A percentile compares a stretch with the other conserved stretches of the same genome.
phyloP scores from a whole-genome alignment of 176 grass and related monocot species.

The Triticum dicoccoides region DNA sequence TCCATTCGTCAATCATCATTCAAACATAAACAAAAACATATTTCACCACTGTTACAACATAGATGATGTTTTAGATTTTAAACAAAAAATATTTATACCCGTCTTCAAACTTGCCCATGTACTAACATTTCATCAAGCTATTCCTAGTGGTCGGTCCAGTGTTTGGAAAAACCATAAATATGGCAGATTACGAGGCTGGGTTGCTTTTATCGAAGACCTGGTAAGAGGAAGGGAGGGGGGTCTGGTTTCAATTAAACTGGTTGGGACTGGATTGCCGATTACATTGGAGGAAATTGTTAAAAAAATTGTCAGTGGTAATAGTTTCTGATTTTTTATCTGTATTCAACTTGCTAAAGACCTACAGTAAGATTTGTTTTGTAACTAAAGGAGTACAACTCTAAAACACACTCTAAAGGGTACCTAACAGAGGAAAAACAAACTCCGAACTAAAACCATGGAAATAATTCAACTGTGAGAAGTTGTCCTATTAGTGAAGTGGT shows the following conservation, averaged over 20 bases:
- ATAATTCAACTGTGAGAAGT: neutral
- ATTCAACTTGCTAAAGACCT: constrained; percentile 5
- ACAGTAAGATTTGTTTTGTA: neutral
- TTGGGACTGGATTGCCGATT: neutral
- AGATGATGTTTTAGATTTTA: neutral
- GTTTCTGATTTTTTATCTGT: neutral
- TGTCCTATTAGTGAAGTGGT: constrained; percentile 7
- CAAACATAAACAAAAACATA: neutral
- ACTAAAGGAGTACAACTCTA: neutral
- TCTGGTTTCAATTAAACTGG: neutral
- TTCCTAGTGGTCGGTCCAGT: neutral
- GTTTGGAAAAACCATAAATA: neutral
- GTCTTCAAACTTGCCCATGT: neutral
- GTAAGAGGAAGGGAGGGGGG: neutral
- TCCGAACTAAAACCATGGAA: neutral
- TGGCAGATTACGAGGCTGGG: neutral
- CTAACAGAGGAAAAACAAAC: neutral
- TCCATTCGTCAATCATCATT: neutral
- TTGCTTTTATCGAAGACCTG: neutral
- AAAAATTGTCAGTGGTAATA: neutral
- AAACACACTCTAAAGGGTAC: neutral
- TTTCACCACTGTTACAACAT: constrained; percentile 7
- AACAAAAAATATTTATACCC: neutral
- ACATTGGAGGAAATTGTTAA: neutral
- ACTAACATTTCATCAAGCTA: neutral